phyloP scores from a whole-genome alignment of 139 green algal genomes.

The Ostreobium quekettii region DNA sequence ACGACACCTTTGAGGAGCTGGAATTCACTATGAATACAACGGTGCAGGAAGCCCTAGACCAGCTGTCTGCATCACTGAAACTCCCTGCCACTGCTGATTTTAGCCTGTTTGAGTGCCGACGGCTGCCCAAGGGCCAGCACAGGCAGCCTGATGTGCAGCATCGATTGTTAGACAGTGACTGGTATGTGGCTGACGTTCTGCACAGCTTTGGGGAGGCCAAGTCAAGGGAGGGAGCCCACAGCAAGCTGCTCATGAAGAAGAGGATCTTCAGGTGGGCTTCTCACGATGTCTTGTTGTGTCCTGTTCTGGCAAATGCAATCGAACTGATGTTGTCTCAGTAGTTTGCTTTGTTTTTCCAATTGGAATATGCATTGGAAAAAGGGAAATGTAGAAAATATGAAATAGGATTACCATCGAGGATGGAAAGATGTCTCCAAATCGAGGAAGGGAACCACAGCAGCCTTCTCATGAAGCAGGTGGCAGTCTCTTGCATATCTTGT shows the following conservation, averaged over 20 bases:
- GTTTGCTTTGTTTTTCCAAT: no score
- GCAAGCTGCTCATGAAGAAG: conserved; percentile 87
- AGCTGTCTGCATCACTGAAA: conserved; percentile 77
- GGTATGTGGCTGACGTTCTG: conserved; percentile 76
- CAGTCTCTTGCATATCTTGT: no score
- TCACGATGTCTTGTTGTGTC: no score
- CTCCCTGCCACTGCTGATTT: conserved; percentile 89
- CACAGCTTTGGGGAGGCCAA: conserved; percentile 61
- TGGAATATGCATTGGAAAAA: no score
- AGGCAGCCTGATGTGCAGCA: conserved; percentile 59
- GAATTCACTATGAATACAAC: conserved; percentile 80
- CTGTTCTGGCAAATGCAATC: no score
- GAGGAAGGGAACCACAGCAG: no score
- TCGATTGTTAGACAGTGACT: conserved; percentile 82
- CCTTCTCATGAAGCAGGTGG: no score
- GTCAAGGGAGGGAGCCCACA: conserved; percentile 35
- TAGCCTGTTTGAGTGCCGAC: conserved; percentile 72
- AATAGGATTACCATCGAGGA: no score
- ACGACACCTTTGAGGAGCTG: conserved; percentile 96
- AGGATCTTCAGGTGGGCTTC: conserved; percentile 39
- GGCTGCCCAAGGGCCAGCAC: neutral
- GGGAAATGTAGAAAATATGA: no score
- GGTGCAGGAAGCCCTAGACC: conserved; percentile 79
- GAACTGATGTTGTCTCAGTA: no score
- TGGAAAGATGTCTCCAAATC: no score